These are phyloP conservation scores for Stemphylium vesicarium DNA, from an alignment of 2,329 filamentous ascomycete species.

Conservation along the genomic window DNA sequence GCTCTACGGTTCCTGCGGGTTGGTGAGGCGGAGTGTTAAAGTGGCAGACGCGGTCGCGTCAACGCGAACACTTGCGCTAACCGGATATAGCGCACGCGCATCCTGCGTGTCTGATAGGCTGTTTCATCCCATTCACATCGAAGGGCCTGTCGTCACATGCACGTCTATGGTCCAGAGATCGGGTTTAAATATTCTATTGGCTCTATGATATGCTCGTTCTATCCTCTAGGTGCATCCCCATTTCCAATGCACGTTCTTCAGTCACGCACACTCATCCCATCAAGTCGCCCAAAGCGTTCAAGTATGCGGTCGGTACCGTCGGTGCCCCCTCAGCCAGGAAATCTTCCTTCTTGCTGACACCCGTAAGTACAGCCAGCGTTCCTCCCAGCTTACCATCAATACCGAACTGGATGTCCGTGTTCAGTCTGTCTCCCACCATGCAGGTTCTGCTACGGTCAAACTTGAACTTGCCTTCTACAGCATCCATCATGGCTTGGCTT, in stretches of 20 bases:
- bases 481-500: conserved; percentile 99
- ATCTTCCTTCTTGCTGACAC: conserved; percentile 84
- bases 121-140: background rate
- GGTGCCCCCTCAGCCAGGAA: conserved; percentile 72
- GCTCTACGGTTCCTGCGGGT: conserved; percentile 8
- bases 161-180: background rate
- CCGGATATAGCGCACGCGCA: conserved; percentile 10
- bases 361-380: conserved; percentile 88
- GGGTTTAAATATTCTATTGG: background rate
- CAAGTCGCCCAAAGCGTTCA: conserved; percentile 84
- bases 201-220: conserved; percentile 1
- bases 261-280: conserved; percentile 33
- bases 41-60: conserved; percentile 29
- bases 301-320: conserved; percentile 80
- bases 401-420: conserved; percentile 96
- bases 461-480: conserved; percentile 93
- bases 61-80: conserved; percentile 24
- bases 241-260: no score
- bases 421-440: conserved; percentile 93
- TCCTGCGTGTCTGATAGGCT: background rate
- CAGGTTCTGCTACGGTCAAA: conserved; percentile 84
- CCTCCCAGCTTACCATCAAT: conserved; percentile 89
- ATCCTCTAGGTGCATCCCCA: background rate
- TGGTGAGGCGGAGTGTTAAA: conserved; percentile 19
- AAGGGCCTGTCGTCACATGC: background rate